Evolutionary conservation across 176 grass and related monocot species (phyloP), one percentile per base, ranked within the genome.

Genomic region (Aechmea fasciata): DNA sequence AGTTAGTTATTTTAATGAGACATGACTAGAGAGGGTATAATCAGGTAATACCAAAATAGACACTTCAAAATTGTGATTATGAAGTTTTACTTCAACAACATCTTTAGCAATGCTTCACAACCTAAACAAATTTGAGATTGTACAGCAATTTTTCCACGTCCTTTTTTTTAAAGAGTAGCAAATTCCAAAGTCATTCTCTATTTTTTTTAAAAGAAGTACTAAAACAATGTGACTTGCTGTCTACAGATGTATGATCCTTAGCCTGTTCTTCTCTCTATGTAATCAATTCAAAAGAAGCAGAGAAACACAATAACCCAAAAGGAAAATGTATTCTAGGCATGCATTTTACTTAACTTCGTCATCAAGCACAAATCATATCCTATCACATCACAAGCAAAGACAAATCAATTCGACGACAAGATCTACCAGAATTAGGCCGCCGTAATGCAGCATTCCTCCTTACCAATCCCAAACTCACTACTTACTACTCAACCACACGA

Each of bases 1-100:
- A 67, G 33, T 49, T 48, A 67, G 29, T n/a, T 67, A 15, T 67
- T 67, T 67, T 15, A 67, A 48, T 15, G 33, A 48, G 24, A 48
- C 24, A 67, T 67, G 65, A 14, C 55, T 61, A 61, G 20, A 61
- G 15, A 61, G 20, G 20, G 0, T 61, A 61, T 41, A 41, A 41
- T 41, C 33, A 1, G 33, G 33, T 41, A 61, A 18, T 10, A 18
- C 17, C 55, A 3, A 22, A 61, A 61, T 9, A 18, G 15, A 1
- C 0, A 2, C 11, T 55, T 55, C 52, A 15, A 55, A n/a, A 55
- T 1, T n/a, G 52, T n/a, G 15, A 55, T 55, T n/a, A 55, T n/a
- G 52, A n/a, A n/a, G 20, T 61, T 15, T 18, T 18, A 18, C n/a
- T 61, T 15, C 9, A 22, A 61, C 15, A 61, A 61, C 5, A 15